Conservation (phyloP, 768 basidiomycete species). For the Russula brevipes region DNA sequence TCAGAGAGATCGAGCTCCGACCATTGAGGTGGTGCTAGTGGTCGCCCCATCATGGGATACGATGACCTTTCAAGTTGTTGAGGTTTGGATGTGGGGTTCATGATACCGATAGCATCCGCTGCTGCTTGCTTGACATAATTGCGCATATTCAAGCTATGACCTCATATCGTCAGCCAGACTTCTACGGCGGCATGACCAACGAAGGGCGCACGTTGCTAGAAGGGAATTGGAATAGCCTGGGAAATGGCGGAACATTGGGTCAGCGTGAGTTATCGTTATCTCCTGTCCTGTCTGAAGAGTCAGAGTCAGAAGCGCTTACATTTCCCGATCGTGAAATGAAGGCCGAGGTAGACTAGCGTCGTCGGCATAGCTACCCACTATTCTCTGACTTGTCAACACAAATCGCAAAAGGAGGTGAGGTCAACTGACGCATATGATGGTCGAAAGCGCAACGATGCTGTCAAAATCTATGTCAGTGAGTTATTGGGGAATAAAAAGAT, state of each 20-base stretch:
- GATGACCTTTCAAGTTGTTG: background rate
- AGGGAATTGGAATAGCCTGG: conserved; percentile 22
- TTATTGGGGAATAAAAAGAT: background rate
- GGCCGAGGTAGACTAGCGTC: conserved; percentile 11
- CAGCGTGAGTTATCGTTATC: background rate
- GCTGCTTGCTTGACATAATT: conserved; percentile 12
- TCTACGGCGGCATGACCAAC: background rate
- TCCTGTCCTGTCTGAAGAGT: background rate
- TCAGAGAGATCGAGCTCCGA: background rate
- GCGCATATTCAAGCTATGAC: conserved; percentile 20
- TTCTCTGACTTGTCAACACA: background rate
- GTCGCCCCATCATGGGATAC: background rate
- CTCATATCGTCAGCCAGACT: background rate
- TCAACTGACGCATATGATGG: conserved; percentile 7
- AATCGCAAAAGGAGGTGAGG: background rate
- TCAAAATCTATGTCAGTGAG: background rate
- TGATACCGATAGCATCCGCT: background rate
- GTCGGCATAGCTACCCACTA: conserved; percentile 16
- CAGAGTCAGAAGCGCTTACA: background rate
- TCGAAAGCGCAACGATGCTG: conserved; percentile 13
- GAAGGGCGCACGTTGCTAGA: conserved; percentile 13
- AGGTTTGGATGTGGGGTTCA: background rate
- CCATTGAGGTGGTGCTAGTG: background rate
- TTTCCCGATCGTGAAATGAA: conserved; percentile 21
- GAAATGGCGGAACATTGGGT: too few relatives aligned